Evolutionary conservation across 106 monocot species (phyloP).

Genomic region (Dendrobium chrysotoxum): DNA sequence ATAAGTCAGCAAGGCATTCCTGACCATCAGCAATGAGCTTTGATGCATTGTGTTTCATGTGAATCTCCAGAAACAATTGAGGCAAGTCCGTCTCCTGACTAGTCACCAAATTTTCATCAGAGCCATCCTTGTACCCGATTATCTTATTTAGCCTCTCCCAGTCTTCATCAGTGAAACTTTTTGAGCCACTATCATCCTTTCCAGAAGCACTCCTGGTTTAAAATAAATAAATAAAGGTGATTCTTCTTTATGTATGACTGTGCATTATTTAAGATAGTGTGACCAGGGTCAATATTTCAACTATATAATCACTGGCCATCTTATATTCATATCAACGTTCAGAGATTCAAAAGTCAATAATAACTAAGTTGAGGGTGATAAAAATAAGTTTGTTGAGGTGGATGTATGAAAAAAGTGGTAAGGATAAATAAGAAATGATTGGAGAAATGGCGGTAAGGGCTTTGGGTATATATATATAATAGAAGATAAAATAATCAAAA

Average conservation of each 20-base stretch:
- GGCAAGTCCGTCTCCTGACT: conserved; percentile 44
- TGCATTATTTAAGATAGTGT: background rate
- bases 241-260: background rate
- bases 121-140: conserved; percentile 90
- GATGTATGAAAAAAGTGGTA: background rate
- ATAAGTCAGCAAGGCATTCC: conserved; percentile 80
- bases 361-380: background rate
- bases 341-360: background rate
- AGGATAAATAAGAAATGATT: background rate
- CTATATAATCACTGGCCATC: background rate
- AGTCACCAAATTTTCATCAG: conserved; percentile 36
- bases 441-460: background rate
- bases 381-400: background rate
- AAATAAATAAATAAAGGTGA: conserved; percentile 2
- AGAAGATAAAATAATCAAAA: background rate
- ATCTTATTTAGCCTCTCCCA: conserved; percentile 80
- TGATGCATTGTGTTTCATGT: conserved; percentile 96
- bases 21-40: conserved; percentile 43
- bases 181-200: conserved; percentile 47
- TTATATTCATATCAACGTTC: background rate
- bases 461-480: background rate
- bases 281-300: background rate
- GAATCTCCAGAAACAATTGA: conserved; percentile 69
- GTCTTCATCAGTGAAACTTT: conserved; percentile 70
- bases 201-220: conserved; percentile 50